Evolutionary conservation across 495 filamentous ascomycete species (phyloP), one percentile per base, ranked within the genome.

Genomic region (Aspergillus wentii): DNA sequence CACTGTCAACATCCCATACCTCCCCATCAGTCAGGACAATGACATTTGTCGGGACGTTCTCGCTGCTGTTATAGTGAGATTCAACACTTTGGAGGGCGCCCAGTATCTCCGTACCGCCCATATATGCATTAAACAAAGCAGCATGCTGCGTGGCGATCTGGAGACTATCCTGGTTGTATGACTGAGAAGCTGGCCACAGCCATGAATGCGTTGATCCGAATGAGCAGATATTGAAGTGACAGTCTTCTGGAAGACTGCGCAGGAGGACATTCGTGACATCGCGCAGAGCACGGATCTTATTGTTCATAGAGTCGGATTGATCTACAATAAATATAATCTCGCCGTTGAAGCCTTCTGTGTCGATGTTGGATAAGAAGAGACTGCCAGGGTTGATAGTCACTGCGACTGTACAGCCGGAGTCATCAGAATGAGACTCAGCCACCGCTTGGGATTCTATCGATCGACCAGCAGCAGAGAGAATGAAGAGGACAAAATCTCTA

Each of bases 311-410:
- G 5, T 44, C 50, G 8, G 49, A 56, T 5, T 44, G 28, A 35
- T 57, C 49, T 1, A 43, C 53, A 0, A 57, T n/a, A 27, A 60
- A 57, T 1, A 57, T 41, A 10, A 59, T 44, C 27, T 59, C 56
- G n/a, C 43, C 44, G 17, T 38, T 30, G 21, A 41, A 43, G 17
- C 37, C 41, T n/a, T 37, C 20, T 5, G 26, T 21, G 14, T 23
- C 17, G n/a, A 29, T 11, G 15, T 41, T 22, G 10, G 40, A 14
- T 3, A 22, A 36, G 25, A 49, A 40, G 20, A 49, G 15, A 17
- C 37, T 18, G 0, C 37, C 28, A 22, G 47, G 47, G 20, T 20
- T 21, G 8, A 51, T 33, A 4, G 33, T 38, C 14, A 46, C 13
- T n/a, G 30, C 31, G 10, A 48, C 27, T 14, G 38, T 42, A 18